phyloP scores from a whole-genome alignment of 2,329 filamentous ascomycete species.

The Xylariaceae sp. region DNA sequence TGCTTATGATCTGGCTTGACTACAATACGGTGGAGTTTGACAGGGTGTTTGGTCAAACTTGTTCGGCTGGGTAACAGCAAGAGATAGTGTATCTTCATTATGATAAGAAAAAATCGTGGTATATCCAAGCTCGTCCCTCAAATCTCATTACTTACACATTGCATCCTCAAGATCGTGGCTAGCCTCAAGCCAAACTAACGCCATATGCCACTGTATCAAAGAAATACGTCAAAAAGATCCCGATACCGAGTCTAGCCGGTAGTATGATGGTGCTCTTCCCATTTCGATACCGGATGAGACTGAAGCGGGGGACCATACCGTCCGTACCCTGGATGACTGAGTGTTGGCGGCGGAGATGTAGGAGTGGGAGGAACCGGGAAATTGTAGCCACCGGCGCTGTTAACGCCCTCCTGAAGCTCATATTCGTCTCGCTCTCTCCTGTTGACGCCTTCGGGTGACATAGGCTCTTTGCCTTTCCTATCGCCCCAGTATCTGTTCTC shows the following conservation, averaged over 20 bases:
- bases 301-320: constrained; percentile 24
- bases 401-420: constrained; percentile 44
- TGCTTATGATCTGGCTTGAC: too few relatives aligned
- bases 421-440: constrained; percentile 36
- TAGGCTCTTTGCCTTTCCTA: constrained; percentile 38
- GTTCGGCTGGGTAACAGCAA: too few relatives aligned
- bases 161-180: background rate
- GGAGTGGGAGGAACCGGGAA: constrained; percentile 11
- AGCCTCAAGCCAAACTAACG: constrained; percentile 9
- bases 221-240: background rate
- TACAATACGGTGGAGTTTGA: too few relatives aligned
- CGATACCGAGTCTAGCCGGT: background rate
- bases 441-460: background rate
- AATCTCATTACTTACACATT: too few relatives aligned
- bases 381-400: constrained; percentile 24
- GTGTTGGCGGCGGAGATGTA: constrained; percentile 33
- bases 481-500: constrained; percentile 22
- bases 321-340: constrained; percentile 45
- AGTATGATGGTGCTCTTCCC: background rate
- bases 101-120: too few relatives aligned
- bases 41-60: too few relatives aligned
- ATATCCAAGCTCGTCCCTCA: too few relatives aligned
- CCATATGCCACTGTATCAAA: background rate
- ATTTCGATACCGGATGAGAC: background rate
- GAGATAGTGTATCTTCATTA: too few relatives aligned